Base-by-base conservation (phyloP, 176 grass and related monocot genomes). In the Avena eriantha region DNA sequence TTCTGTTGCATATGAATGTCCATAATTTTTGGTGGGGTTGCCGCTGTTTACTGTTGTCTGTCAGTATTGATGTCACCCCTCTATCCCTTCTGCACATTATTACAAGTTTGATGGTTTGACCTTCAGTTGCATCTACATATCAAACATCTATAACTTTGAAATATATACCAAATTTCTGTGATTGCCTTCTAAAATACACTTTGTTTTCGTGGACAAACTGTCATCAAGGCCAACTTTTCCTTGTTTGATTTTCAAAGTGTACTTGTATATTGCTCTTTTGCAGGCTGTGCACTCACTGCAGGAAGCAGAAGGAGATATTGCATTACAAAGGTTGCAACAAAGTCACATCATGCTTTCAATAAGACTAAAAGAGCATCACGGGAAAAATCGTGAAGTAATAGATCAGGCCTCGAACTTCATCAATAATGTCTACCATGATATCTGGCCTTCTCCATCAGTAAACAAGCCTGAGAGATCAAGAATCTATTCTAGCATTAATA, bases 241-340 rank as follows among this genome's bases (percentile, higher is more conserved):
- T 88, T 71, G 39, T 76, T 63, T 39, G 29, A 71, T 53, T 46
- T 79, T 45, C 48, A 33, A 0, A 8, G 14, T 51, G 13, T 88
- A 86, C 54, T 8, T 57, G 60, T 71, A 17, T 0, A 4, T 15
- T 84, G 23, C 34, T 81, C 23, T 10, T 63, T 78, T 81, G 11
- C 95, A 98, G 93, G 91, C 92, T 50, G 90, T 98, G 70, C 92
- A 94, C 66, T 93, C 93, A 80, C 96, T 94, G 21, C 96, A 94
- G 45, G 79, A 86, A 80, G 87, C 88, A 17, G 93, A 94, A 69
- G 80, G 85, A 86, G 94, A 92, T 86, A 76, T 80, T 72, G 94
- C 90, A 17, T 78, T 96, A 36, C 79, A 90, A 87, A 90, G 94
- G 54, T 69, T 96, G 83, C 92, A 98, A 82, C 96, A 98, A 67